A percentile compares a stretch with the other conserved stretches of the same genome.
phyloP scores from a whole-genome alignment of 2,329 filamentous ascomycete species.

The Arachnomyces sp. region DNA sequence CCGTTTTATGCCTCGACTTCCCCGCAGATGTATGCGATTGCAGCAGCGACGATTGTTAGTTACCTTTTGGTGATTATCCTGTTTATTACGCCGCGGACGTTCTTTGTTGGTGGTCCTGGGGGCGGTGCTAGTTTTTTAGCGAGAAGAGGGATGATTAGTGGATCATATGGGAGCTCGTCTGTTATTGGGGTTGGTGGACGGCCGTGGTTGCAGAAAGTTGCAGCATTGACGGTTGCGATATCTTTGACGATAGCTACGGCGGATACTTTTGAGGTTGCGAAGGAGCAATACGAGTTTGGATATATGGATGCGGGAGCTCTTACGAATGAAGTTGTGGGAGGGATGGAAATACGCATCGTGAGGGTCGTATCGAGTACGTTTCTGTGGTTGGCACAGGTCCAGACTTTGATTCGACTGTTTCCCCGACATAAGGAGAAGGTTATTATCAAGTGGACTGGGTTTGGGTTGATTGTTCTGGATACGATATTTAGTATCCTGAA shows the following conservation, averaged over 20 bases:
- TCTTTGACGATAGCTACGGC: constrained; percentile 89
- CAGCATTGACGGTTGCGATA: constrained; percentile 57
- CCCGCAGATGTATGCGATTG: constrained; percentile 86
- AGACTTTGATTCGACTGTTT: constrained; percentile 91
- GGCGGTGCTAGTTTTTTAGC: constrained; percentile 65
- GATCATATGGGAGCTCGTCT: constrained; percentile 58
- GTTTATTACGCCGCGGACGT: constrained; percentile 88
- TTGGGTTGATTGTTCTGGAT: constrained; percentile 84
- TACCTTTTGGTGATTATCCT: constrained; percentile 92
- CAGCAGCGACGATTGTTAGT: constrained; percentile 79
- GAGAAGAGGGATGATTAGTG: constrained; percentile 74
- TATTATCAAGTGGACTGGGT: constrained; percentile 97
- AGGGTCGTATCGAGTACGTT: constrained; percentile 93
- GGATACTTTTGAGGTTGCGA: constrained; percentile 79
- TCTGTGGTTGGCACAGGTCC: constrained; percentile 92
- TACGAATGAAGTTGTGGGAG: constrained; percentile 70
- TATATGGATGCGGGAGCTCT: constrained; percentile 70
- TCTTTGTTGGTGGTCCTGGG: constrained; percentile 67
- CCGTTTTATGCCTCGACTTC: constrained; percentile 92
- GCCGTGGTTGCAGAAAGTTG: constrained; percentile 81
- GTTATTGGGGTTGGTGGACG: constrained; percentile 81
- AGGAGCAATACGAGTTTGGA: constrained; percentile 69
- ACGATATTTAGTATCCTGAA: constrained; percentile 86
- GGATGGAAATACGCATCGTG: constrained; percentile 78
- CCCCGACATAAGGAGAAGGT: constrained; percentile 95